Base-by-base conservation (phyloP, 2,329 filamentous ascomycete genomes). In the Beauveria australis region DNA sequence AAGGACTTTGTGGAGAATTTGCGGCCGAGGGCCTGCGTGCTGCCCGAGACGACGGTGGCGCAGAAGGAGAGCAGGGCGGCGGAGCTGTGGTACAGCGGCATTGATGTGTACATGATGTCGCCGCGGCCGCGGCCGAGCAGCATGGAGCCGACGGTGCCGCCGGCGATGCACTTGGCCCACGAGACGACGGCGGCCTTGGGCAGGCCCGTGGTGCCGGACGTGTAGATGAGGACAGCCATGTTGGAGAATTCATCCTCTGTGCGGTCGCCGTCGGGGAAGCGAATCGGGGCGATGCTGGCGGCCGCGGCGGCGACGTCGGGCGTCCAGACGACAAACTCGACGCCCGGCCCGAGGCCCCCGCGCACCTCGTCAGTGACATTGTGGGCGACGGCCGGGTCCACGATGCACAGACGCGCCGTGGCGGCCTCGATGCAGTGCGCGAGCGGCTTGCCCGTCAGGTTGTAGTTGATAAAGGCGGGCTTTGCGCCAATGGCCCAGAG, bases 391-490 rank as follows among this genome's bases (percentile, higher is more conserved):
- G 78, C 74, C 0, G 80, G 78, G 65, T 94, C 91, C 10, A 93
- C 80, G 22, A 96, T 71, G 60, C 92, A 76, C 2, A 95, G 69
- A 10, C 81, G 81, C 0, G 89, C 79, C 0, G 81, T 85, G 2
- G 89, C 88, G 1, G 85, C 83, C 64, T 80, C 82, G 49, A 95
- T 78, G 66, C 89, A 93, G 73, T 96, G 91, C 3, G 83, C 72
- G 63, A 96, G 76, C 0, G 90, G 80, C 30, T 87, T 83, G 14
- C 86, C 87, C 0, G 82, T 80, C 53, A 96, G 76, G 70, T 94
- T 94, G 74, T 92, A 93, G 74, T 96, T 96, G 75, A 96, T 88
- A 67, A 94, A 91, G 0, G 91, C 91, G 0, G 91, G 91, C 60
- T 86, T 86, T 0, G 89, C 91, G 12, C 92, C 92, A 62, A 96